Percentiles rank a stretch among this genome's conserved stretches.
Conservation (phyloP, 2,329 filamentous ascomycete genomes). For the Colletotrichum chrysophilum region DNA sequence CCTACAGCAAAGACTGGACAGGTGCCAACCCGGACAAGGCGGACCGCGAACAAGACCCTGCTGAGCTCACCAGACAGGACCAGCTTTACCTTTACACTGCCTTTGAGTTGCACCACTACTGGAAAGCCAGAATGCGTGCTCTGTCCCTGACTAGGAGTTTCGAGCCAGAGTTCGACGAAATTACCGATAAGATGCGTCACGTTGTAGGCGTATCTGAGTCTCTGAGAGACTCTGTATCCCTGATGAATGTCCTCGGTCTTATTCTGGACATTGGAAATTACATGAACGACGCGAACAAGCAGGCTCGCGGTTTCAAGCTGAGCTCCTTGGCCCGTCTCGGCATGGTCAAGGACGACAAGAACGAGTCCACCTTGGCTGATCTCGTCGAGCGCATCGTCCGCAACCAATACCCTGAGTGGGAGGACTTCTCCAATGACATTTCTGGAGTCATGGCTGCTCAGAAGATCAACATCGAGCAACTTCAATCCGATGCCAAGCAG, state of each 20-base stretch:
- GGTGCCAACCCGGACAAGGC: constrained; percentile 81
- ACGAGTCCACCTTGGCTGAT: constrained; percentile 94
- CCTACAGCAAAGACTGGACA: constrained; percentile 97
- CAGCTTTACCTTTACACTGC: constrained; percentile 94
- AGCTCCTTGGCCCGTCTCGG: constrained; percentile 89
- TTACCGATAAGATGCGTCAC: constrained; percentile 82
- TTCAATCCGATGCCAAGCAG: constrained; percentile 83
- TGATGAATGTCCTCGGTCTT: constrained; percentile 95
- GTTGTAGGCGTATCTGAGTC: constrained; percentile 90
- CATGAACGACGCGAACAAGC: constrained; percentile 99
- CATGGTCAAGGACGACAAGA: constrained; percentile 99
- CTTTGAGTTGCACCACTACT: constrained; percentile 95
- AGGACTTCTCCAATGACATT: constrained; percentile 87
- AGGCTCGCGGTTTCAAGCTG: constrained; percentile 96
- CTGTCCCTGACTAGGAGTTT: constrained; percentile 83
- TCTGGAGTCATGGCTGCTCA: constrained; percentile 76
- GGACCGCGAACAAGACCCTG: constrained; percentile 82
- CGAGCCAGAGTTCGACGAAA: constrained; percentile 90
- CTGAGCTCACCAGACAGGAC: constrained; percentile 90
- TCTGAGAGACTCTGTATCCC: constrained; percentile 84
- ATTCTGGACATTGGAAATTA: constrained; percentile 99
- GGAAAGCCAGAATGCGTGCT: constrained; percentile 96
- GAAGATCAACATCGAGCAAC: constrained; percentile 94
- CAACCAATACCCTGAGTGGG: constrained; percentile 96
- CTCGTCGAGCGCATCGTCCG: constrained; percentile 95